Percentiles rank a stretch among this genome's conserved stretches.
Conservation (phyloP, 768 basidiomycete species). For the Sarcomyxa edulis region DNA sequence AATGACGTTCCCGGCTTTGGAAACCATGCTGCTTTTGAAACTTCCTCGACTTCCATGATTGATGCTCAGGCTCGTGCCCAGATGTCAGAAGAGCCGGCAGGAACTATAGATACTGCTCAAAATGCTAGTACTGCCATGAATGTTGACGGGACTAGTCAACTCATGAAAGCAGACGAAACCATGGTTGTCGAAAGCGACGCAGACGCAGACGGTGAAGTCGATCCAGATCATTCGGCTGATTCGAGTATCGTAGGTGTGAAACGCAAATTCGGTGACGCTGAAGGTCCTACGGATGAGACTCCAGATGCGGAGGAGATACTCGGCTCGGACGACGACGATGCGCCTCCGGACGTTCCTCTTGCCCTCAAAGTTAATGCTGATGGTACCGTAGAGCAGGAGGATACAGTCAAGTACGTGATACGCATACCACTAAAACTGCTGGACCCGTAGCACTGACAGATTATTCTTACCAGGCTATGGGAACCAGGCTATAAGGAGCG, state of each 20-base stretch:
- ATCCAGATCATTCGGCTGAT: conserved; percentile 18
- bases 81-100: too few relatives aligned
- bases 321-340: conserved; percentile 45
- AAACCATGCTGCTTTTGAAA: conserved; percentile 11
- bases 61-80: conserved; percentile 2
- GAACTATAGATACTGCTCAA: too few relatives aligned
- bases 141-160: conserved; percentile 3
- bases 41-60: conserved; percentile 3
- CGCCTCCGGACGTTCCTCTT: conserved; percentile 31
- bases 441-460: too few relatives aligned
- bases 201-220: conserved; percentile 24
- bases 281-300: conserved; percentile 29
- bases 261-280: conserved; percentile 45
- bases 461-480: conserved; percentile 62
- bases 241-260: conserved; percentile 27
- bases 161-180: conserved; percentile 7
- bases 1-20: conserved; percentile 36
- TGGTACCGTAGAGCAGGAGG: conserved; percentile 92
- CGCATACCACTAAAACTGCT: too few relatives aligned
- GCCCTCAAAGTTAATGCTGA: conserved; percentile 81
- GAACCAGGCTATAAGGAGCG: conserved; percentile 94
- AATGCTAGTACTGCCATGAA: too few relatives aligned
- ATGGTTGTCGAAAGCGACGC: conserved; percentile 16
- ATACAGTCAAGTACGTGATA: conserved; percentile 77
- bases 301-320: conserved; percentile 42